phyloP scores from a whole-genome alignment of 2,329 filamentous ascomycete genomes.

The Macrophomina tecta region DNA sequence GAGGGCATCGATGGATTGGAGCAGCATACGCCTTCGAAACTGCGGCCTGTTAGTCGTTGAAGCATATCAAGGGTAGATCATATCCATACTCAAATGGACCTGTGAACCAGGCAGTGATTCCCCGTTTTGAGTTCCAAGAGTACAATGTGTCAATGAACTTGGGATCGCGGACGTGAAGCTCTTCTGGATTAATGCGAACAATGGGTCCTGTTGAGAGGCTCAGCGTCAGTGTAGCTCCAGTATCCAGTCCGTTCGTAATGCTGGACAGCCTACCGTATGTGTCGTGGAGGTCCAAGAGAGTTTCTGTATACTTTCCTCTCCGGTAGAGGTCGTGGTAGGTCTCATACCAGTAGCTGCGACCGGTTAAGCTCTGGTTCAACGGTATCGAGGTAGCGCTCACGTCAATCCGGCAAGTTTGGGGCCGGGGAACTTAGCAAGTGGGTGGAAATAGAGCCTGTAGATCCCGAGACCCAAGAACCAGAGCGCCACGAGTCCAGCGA shows the following conservation, averaged over 20 bases:
- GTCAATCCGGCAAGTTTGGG: constrained; percentile 31
- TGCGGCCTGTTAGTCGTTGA: not conserved
- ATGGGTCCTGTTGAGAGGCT: constrained; percentile 42
- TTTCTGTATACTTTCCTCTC: constrained; percentile 39
- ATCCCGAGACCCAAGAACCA: not conserved
- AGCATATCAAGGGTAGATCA: not conserved
- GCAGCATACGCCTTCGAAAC: not conserved
- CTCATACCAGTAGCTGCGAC: constrained; percentile 34
- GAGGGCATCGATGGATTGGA: not conserved
- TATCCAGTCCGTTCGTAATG: too few relatives aligned
- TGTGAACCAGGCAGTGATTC: constrained; percentile 23
- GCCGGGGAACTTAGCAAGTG: constrained; percentile 28
- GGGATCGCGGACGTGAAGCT: constrained; percentile 51
- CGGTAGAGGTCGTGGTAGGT: constrained; percentile 45
- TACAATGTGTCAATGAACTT: constrained; percentile 46
- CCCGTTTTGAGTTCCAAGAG: constrained; percentile 27
- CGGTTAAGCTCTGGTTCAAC: not conserved
- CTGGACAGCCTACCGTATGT: constrained; percentile 38
- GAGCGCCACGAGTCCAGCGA: not conserved
- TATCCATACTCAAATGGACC: not conserved
- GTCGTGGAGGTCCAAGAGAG: constrained; percentile 45
- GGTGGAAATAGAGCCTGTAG: constrained; percentile 26
- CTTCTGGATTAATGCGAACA: constrained; percentile 50
- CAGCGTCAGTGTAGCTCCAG: not conserved
- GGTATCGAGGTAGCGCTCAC: not conserved